These are phyloP conservation scores for Suhomyces xylopsoci DNA, from an alignment of 805 yeast species.

Conservation along the genomic window DNA sequence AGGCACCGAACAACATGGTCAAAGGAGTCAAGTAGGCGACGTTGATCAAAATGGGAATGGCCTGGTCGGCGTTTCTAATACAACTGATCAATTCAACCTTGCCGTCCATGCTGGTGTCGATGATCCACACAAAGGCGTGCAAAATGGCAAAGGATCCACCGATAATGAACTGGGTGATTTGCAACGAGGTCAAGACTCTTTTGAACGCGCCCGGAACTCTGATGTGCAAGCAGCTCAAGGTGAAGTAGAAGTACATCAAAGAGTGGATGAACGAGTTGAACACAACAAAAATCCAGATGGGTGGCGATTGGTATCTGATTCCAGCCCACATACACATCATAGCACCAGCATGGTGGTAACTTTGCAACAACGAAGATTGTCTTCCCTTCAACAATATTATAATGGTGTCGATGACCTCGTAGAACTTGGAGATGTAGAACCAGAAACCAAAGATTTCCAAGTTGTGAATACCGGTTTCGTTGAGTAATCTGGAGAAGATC, in stretches of 20 bases:
- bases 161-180: constrained; percentile 63
- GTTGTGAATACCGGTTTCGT: constrained; percentile 25
- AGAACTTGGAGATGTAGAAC: constrained; percentile 68
- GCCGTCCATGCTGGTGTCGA: constrained; percentile 38
- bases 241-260: constrained; percentile 69
- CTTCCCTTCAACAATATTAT: constrained; percentile 66
- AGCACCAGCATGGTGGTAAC: constrained; percentile 78
- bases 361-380: constrained; percentile 63
- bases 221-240: constrained; percentile 56
- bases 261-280: constrained; percentile 78
- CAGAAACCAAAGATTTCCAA: constrained; percentile 59
- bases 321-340: constrained; percentile 84
- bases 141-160: constrained; percentile 68
- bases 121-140: constrained; percentile 60
- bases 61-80: constrained; percentile 56
- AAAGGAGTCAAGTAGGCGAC: constrained; percentile 65
- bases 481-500: constrained; percentile 41
- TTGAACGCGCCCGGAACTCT: constrained; percentile 56
- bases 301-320: constrained; percentile 64
- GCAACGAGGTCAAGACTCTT: constrained; percentile 60
- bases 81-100: constrained; percentile 39
- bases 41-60: constrained; percentile 59
- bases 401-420: constrained; percentile 67
- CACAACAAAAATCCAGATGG: constrained; percentile 77
- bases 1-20: constrained; percentile 62